Conservation (phyloP, 164 flowering plant species). For the Magnolia officinalis region DNA sequence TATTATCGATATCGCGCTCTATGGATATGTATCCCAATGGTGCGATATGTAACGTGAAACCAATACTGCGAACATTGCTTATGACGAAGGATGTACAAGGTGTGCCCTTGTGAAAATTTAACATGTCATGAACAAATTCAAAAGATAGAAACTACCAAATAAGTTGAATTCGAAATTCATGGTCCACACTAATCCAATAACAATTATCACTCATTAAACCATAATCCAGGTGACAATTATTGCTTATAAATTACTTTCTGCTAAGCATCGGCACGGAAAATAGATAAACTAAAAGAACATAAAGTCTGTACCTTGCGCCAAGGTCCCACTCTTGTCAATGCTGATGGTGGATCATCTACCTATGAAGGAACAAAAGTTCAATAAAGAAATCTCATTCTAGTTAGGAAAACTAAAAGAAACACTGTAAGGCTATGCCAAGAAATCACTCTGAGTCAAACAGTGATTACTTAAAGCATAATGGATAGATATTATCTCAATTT, state of each 20-base stretch:
- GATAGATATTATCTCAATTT: too few species aligned
- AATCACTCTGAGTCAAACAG: neutral
- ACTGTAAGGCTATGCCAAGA: neutral
- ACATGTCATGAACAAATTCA: too few species aligned
- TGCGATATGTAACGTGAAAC: too few species aligned
- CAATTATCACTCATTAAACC: neutral
- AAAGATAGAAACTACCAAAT: too few species aligned
- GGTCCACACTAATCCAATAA: too few species aligned
- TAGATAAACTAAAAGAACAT: neutral
- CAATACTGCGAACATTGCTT: too few species aligned
- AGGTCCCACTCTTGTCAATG: conserved; percentile 70
- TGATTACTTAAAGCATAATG: too few species aligned
- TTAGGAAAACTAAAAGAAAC: neutral
- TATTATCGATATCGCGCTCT: too few species aligned
- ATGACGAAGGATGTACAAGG: too few species aligned
- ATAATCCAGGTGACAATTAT: neutral
- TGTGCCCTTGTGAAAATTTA: too few species aligned
- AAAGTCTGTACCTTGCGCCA: conserved; percentile 81
- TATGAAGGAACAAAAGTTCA: conserved; percentile 19
- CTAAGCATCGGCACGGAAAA: neutral
- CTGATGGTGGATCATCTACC: conserved; percentile 58
- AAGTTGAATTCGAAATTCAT: too few species aligned
- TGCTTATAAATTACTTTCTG: neutral
- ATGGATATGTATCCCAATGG: too few species aligned
- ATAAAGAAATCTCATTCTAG: neutral